A percentile compares a stretch with the other conserved stretches of the same genome.
Evolutionary conservation across 257 asterid species (phyloP).

Genomic region (Anisodus acutangulus): DNA sequence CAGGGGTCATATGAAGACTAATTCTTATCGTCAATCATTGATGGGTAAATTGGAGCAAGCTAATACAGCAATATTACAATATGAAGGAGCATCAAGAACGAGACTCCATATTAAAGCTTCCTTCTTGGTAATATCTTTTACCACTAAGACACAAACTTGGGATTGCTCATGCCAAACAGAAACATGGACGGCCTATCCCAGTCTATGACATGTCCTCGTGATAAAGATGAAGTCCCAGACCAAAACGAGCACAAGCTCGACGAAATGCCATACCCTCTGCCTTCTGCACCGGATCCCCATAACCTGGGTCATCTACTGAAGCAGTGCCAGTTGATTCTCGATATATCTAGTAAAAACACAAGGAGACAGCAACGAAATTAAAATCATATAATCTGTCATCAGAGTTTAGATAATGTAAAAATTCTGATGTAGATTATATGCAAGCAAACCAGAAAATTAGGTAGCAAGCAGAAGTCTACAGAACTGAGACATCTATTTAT

Average conservation of each 20-base stretch:
- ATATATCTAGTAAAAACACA: conserved; percentile 54
- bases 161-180: neutral
- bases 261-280: conserved; percentile 98
- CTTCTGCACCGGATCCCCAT: conserved; percentile 76
- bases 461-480: neutral
- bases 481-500: neutral
- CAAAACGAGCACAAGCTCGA: conserved; percentile 90
- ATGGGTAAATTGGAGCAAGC: neutral
- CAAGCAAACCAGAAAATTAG: neutral
- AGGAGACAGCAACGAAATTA: neutral
- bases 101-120: neutral
- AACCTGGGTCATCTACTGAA: conserved; percentile 58
- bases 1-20: neutral
- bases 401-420: neutral
- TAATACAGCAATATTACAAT: neutral
- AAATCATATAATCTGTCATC: neutral
- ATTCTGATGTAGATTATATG: neutral
- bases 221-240: conserved; percentile 90
- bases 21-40: neutral
- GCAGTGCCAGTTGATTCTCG: conserved; percentile 90
- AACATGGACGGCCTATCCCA: neutral
- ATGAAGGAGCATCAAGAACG: neutral
- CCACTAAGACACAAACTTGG: neutral
- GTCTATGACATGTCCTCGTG: conserved; percentile 71
- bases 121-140: neutral